Base-by-base conservation (phyloP, 2,329 filamentous ascomycete species). In the Aspergillus japonicus region DNA sequence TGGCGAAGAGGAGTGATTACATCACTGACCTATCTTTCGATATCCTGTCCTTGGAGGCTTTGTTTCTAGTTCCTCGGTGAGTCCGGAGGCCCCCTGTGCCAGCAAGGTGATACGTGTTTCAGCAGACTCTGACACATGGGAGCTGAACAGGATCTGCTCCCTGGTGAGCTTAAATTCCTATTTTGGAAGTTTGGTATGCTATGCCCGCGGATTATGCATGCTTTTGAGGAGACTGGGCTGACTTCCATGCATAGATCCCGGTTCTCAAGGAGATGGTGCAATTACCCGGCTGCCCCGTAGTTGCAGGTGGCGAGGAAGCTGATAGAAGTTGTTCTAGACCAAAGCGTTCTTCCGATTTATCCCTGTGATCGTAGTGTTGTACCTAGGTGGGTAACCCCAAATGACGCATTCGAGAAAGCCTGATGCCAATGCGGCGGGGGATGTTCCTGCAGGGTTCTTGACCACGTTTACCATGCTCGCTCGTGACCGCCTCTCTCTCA, bases 341-440 rank as follows among this genome's bases (percentile, higher is more conserved):
- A 94, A 93, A 75, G 92, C 96, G 72, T 96, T 96, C 72, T 76
- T 93, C 73, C 93, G 93, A 70, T 96, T 95, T 62, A 72, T 86
- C 58, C 89, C 91, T 1, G 82, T 94, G 26, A 90, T 96, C 48
- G 80, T 91, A 51, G 89, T 96, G 56, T 79, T 96, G 55, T 96
- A 96, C 72, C 78, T 95, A 51, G 42, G 31, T 54, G 56, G 58
- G 50, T 39, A 49, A 56, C 19, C 39, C 44, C 50, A 47, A 47
- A 56, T 54, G 5, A 35, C 16, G 51, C 47, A 59, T 55, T 21
- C 16, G 24, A 55, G 21, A 44, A 44, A 26, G 33, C 49, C n/a
- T n/a, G 21, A 16, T 35, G 19, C 39, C 26, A 49, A 49, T 52
- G 42, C 23, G 7, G 19, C 23, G 44, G 51, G 53, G 31, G 29